Base-by-base conservation (phyloP, 768 basidiomycete genomes). In the Symmetrospora coprosmae region DNA sequence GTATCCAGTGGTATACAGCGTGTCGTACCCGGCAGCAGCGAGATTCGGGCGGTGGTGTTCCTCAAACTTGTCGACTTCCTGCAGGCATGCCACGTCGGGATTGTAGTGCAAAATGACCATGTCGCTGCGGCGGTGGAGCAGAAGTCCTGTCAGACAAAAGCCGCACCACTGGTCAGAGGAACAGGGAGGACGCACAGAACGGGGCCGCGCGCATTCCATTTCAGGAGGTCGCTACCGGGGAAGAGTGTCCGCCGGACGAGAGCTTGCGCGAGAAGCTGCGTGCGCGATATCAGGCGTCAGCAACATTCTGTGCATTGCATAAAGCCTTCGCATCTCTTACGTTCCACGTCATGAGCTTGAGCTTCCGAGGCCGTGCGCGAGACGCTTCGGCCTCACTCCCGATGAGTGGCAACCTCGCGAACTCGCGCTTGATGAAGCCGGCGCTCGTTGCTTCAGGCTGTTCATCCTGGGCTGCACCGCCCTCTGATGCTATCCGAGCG, bases 181-280 rank as follows among this genome's bases (percentile, higher is more conserved):
- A 13, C 4, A 9, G 19, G 5, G 37, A 23, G 4, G 13, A 46
- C 55, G 13, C 8, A 58, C 55, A 63, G 16, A 21, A 63, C 28
- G 14, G 21, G 13, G 5, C 58, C 58, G 2, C 61, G 60, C 21
- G 64, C 59, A 23, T 63, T 63, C 60, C 58, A 63, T 27, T 61
- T 58, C 5, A 63, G 60, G n/a, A 48, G 19, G 48, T 63, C 61
- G 21, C 47, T 50, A 17, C 61, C 61, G 4, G 61, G 61, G 37
- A 63, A 63, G 31, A 63, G 61, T 3, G 55, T 61, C 1, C 61
- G 25, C 33, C 60, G 23, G 5, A 63, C 47, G 9, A 63, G 61
- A 4, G 37, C 61, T 50, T 61, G 58, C 19, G 51, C 55, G 14
- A 62, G 55, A 5, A 50, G 23, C 58, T 61, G 21, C 14, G 9